Evolutionary conservation across 108 stramenopile species (phyloP).

Genomic region (Conticribra weissflogii): DNA sequence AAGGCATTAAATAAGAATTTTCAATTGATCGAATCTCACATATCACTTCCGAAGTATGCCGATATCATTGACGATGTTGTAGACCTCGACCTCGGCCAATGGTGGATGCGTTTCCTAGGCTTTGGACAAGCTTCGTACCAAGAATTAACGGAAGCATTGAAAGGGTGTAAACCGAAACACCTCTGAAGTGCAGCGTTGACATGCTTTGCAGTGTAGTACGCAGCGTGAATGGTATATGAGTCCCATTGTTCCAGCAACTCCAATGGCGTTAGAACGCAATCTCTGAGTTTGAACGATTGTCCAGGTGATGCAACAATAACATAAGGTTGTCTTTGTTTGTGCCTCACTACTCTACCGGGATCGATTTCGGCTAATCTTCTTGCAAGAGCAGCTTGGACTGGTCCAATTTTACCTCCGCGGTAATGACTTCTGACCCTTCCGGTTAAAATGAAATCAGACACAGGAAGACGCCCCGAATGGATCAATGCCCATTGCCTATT

Average conservation of each 20-base stretch:
- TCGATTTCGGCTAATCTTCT: slow-evolving; percentile 78
- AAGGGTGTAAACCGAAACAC: slow-evolving; percentile 80
- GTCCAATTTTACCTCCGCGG: slow-evolving; percentile 78
- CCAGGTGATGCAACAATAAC: slow-evolving; percentile 90
- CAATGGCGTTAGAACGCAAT: slow-evolving; percentile 85
- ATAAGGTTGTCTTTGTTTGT: slow-evolving; percentile 83
- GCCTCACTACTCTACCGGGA: slow-evolving; percentile 75
- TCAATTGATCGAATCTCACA: no score
- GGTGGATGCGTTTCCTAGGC: slow-evolving; percentile 79
- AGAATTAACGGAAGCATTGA: slow-evolving; percentile 63
- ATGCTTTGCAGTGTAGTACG: slow-evolving; percentile 85
- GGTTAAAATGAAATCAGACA: slow-evolving; percentile 87
- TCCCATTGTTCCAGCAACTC: slow-evolving; percentile 92
- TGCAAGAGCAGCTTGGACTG: slow-evolving; percentile 85
- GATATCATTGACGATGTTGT: slow-evolving; percentile 76
- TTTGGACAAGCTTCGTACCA: slow-evolving; percentile 82
- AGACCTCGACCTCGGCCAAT: slow-evolving; percentile 78
- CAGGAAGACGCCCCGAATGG: slow-evolving; percentile 75
- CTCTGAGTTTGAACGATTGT: slow-evolving; percentile 65
- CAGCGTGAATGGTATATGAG: slow-evolving; percentile 74
- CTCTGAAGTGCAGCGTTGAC: slow-evolving; percentile 85
- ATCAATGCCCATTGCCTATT: slow-evolving; percentile 80
- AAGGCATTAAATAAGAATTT: no score
- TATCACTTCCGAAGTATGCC: slow-evolving; percentile 80
- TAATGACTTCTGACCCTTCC: slow-evolving; percentile 83